Conservation (phyloP, 1,139 yeast genomes). For the Hemisphaericaspora xylofermentans region DNA sequence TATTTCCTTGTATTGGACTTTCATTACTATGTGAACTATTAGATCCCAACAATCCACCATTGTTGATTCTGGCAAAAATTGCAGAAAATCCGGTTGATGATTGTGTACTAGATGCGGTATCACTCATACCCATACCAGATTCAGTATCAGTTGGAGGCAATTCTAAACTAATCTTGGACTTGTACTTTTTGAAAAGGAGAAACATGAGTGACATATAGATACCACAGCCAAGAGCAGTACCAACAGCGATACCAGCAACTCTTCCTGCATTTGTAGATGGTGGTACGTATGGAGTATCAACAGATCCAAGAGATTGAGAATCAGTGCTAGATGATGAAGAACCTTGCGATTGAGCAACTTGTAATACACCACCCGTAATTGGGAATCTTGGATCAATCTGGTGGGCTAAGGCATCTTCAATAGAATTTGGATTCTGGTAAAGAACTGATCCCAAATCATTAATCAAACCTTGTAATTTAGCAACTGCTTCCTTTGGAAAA, state of each 20-base stretch:
- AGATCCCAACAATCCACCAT: conserved; percentile 14
- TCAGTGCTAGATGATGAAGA: conserved; percentile 17
- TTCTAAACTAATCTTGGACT: conserved; percentile 23
- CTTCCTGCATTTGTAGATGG: conserved; percentile 33
- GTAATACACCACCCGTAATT: conserved; percentile 45
- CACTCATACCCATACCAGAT: conserved; percentile 32
- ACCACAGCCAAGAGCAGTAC: conserved; percentile 67
- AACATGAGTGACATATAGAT: conserved; percentile 56
- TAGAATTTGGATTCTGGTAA: conserved; percentile 49
- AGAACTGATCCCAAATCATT: conserved; percentile 45
- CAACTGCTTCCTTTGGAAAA: conserved; percentile 54
- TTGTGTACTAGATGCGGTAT: conserved; percentile 17
- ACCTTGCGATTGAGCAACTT: conserved; percentile 13
- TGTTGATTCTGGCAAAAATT: conserved; percentile 31
- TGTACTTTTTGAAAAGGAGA: conserved; percentile 38
- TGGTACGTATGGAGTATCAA: conserved; percentile 30
- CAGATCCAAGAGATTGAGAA: conserved; percentile 37
- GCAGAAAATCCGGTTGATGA: conserved; percentile 30
- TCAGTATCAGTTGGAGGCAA: conserved; percentile 47
- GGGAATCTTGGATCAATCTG: conserved; percentile 68
- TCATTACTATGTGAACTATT: conserved; percentile 11
- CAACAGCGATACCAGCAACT: conserved; percentile 60
- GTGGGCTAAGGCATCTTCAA: conserved; percentile 48
- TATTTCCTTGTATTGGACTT: conserved; percentile 7
- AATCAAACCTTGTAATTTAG: conserved; percentile 44